These are phyloP conservation scores for Metschnikowia peoriensis DNA, from an alignment of 805 yeast genomes.

Conservation along the genomic window DNA sequence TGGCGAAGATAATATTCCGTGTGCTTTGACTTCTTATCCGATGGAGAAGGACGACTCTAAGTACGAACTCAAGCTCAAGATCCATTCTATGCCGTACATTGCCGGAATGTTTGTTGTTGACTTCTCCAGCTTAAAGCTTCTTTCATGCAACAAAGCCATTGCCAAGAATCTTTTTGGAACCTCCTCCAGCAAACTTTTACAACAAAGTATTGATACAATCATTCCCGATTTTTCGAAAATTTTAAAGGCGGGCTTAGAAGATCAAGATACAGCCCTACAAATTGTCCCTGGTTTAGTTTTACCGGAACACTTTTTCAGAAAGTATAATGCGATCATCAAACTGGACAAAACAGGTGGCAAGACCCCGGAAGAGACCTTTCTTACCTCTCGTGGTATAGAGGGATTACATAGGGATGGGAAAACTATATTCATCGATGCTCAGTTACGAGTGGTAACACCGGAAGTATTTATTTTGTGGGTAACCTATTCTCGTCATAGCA, in stretches of 20 bases:
- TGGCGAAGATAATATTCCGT: constrained; percentile 56
- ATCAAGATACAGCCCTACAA: constrained; percentile 21
- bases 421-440: constrained; percentile 67
- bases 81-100: constrained; percentile 79
- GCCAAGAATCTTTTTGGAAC: constrained; percentile 77
- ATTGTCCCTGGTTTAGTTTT: constrained; percentile 68
- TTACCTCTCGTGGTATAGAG: constrained; percentile 62
- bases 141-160: constrained; percentile 78
- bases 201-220: constrained; percentile 49
- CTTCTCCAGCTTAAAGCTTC: constrained; percentile 45
- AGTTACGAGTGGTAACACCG: constrained; percentile 64
- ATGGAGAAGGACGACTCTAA: constrained; percentile 45
- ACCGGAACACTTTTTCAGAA: constrained; percentile 89
- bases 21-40: constrained; percentile 68
- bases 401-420: constrained; percentile 74
- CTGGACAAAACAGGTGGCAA: constrained; percentile 9
- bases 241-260: constrained; percentile 38
- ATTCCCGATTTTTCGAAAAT: constrained; percentile 61
- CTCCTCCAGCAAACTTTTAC: constrained; percentile 43
- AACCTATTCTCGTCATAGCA: constrained; percentile 63
- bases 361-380: constrained; percentile 48
- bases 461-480: constrained; percentile 76
- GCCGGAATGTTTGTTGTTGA: constrained; percentile 81
- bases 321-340: constrained; percentile 48
- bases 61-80: constrained; percentile 52